These are phyloP conservation scores for Linum trigynum DNA, from an alignment of 345 rosid genomes.

Conservation along the genomic window DNA sequence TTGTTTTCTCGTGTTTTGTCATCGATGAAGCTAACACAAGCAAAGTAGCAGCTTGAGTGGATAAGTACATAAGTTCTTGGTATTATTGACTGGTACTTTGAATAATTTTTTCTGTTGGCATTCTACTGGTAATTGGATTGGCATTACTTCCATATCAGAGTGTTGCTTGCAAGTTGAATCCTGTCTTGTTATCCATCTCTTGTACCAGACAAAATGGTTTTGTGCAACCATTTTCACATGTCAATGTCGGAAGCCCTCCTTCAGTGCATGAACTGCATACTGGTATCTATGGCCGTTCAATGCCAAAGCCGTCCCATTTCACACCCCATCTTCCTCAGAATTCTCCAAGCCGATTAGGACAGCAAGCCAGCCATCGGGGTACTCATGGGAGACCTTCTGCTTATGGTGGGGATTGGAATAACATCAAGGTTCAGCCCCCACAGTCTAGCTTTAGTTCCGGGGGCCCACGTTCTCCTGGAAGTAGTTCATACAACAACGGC, in stretches of 20 bases:
- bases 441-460: constrained; percentile 49
- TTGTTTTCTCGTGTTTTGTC: neutral
- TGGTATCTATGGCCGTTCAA: constrained; percentile 42
- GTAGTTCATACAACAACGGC: constrained; percentile 53
- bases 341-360: constrained; percentile 90
- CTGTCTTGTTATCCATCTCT: neutral
- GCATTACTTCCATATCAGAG: no score
- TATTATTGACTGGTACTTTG: no score
- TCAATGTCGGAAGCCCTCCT: constrained; percentile 64
- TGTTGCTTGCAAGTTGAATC: neutral
- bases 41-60: no score
- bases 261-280: constrained; percentile 47
- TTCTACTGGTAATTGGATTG: no score
- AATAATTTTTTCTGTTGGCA: no score
- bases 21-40: neutral
- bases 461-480: constrained; percentile 71
- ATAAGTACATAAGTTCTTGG: no score
- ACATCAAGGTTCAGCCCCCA: constrained; percentile 55
- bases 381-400: constrained; percentile 44
- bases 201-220: constrained; percentile 55
- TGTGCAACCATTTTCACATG: constrained; percentile 45
- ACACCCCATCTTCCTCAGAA: constrained; percentile 52
- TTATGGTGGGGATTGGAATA: constrained; percentile 58
- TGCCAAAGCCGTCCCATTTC: constrained; percentile 49
- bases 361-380: constrained; percentile 49